Evolutionary conservation across 2,329 filamentous ascomycete species (phyloP).

Genomic region (Arthrobotrys iridis): DNA sequence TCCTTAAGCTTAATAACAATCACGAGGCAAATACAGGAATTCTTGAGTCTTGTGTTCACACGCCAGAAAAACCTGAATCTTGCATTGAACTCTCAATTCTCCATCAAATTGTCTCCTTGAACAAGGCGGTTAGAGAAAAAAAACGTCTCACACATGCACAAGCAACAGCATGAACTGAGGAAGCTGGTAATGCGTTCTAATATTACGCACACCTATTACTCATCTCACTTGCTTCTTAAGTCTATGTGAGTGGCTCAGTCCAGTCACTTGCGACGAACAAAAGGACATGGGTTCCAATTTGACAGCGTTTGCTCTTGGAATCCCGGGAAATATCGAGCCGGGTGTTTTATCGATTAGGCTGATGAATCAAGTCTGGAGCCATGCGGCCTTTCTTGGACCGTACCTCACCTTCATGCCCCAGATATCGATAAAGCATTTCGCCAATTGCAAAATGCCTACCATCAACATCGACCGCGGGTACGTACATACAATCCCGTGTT

Average conservation of each 20-base stretch:
- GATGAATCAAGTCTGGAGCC: neutral
- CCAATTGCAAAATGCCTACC: too few relatives aligned
- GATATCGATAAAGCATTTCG: too few relatives aligned
- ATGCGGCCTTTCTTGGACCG: neutral
- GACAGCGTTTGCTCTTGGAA: conserved; percentile 36
- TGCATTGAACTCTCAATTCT: neutral
- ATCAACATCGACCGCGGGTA: too few relatives aligned
- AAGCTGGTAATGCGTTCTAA: conserved; percentile 45
- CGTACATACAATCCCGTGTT: too few relatives aligned
- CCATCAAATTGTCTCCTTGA: neutral
- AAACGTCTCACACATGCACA: conserved; percentile 12
- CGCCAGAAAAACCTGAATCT: neutral
- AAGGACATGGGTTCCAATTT: conserved; percentile 11
- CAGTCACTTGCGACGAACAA: neutral
- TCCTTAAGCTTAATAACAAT: neutral
- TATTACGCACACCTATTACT: conserved; percentile 54
- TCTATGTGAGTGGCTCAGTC: conserved; percentile 24
- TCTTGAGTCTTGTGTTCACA: neutral
- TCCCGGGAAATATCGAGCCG: conserved; percentile 49
- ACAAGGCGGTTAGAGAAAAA: neutral
- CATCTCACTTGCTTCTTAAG: conserved; percentile 42
- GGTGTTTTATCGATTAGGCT: conserved; percentile 44
- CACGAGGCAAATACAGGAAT: too few relatives aligned
- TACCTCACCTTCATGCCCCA: neutral
- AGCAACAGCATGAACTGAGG: conserved; percentile 20